Evolutionary conservation across 192 early-diverging fungal species (phyloP).

Genomic region (Funneliformis geosporum): DNA sequence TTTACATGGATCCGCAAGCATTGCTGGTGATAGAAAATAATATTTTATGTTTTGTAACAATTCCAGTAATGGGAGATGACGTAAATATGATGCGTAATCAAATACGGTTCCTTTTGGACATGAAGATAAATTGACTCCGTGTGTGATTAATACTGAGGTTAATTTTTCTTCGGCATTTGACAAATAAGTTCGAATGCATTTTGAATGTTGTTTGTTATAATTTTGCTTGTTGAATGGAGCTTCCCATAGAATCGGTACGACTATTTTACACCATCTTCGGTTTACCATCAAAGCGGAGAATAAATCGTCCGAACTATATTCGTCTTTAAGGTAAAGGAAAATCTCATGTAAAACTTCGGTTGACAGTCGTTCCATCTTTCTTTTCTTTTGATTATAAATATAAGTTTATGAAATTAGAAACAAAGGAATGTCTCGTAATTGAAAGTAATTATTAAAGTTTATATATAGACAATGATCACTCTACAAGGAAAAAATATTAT

Average conservation of each 20-base stretch:
- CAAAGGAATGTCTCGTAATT: too few relatives aligned
- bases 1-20: not conserved
- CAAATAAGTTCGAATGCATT: not conserved
- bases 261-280: not conserved
- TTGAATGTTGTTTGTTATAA: not conserved
- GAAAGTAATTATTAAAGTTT: not conserved
- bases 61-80: not conserved
- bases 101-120: not conserved
- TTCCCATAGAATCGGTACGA: not conserved
- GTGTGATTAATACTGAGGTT: not conserved
- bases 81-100: not conserved
- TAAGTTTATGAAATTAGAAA: not conserved
- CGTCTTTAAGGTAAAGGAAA: not conserved
- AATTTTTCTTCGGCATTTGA: not conserved
- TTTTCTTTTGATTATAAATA: not conserved
- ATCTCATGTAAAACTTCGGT: not conserved
- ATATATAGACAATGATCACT: too few relatives aligned
- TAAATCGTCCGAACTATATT: not conserved
- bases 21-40: not conserved
- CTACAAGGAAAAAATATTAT: too few relatives aligned
- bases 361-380: not conserved
- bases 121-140: not conserved
- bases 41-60: not conserved
- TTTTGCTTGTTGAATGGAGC: not conserved
- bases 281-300: conserved; percentile 1